Evolutionary conservation across 495 filamentous ascomycete genomes (phyloP), one percentile per base, ranked within the genome.

Genomic region (Penicillium maclennaniae): DNA sequence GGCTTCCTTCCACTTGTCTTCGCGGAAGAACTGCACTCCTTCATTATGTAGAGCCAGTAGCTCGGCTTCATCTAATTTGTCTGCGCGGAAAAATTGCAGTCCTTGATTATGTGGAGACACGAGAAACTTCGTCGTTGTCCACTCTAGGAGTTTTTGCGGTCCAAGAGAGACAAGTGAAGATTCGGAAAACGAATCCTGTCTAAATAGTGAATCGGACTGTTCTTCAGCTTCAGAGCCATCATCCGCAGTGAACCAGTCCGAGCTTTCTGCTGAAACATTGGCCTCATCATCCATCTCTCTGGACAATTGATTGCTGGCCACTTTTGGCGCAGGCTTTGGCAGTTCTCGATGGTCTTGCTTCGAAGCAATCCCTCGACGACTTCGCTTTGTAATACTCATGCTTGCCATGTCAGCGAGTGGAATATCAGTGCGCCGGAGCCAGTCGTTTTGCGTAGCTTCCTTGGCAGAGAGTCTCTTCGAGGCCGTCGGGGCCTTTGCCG

Each of bases 381-480:
- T 43, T 5, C 4, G 3, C 19, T 43, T 12, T 5, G 8, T 43
- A 20, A 43, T 43, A 6, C 21, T 17, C 40, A 43, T 2, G 19
- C 5, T 20, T 23, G 6, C n/a, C 19, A 23, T 43, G 19, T 43
- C 19, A 8, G 7, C 40, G 19, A 43, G n/a, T 43, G n/a, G 40
- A 4, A 43, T 6, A 19, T 43, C 40, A 17, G 40, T 19, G n/a
- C n/a, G 40, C n/a, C n/a, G n/a, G 8, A 43, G 40, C 40, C 40
- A 43, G 15, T 43, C 40, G 19, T 17, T 2, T 43, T 43, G 15
- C 15, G 19, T 43, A 19, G 40, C 40, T 43, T 43, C 16, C 40
- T 43, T 43, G n/a, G 40, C 40, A 43, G 40, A 43, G 4, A 43
- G 19, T 43, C 40, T 43, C n/a, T 43, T 19, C n/a, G 40, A 43